Evolutionary conservation across 2,329 filamentous ascomycete genomes (phyloP), one percentile per base, ranked within the genome.

Genomic region (Cladobotryum mycophilum): DNA sequence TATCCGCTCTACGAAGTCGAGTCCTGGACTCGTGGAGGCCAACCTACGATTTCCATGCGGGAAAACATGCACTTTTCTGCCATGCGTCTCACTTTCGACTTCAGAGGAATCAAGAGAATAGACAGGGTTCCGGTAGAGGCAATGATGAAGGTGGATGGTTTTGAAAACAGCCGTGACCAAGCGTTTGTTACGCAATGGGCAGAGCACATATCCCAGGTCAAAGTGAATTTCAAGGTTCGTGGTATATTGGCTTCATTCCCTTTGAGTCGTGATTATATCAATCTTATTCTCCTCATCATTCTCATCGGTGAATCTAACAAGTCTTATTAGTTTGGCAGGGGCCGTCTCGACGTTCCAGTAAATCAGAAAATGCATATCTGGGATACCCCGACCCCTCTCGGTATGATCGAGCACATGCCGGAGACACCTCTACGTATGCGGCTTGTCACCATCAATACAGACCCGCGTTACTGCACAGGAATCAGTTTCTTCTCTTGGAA

Each of bases 381-480:
- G 48, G 41, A 36, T 35, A 18, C 18, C 8, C 36, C 35, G 7
- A 36, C 20, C 14, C 33, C 47, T 7, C 9, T 18, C n/a, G 15
- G 17, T 25, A 13, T 36, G 41, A 5, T 38, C 34, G 12, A 25
- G 30, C 9, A 5, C 36, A 22, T 15, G 6, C 12, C 4, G 25
- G 25, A 8, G 8, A 11, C 12, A 5, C 13, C 36, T 17, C 17
- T 38, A n/a, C 30, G 18, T 3, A 36, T 37, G 5, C 48, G 37
- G 7, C 14, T 41, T 18, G 37, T 25, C 5, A 20, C 44, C 11
- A 9, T 51, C 14, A 20, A 38, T 5, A 14, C 45, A 13, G 15
- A 51, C 25, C 44, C 44, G 25, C 11, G n/a, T 3, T 7, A 37
- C 20, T 51, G 49, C 20, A 47, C 25, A 6, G 49, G 49, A 30